Base-by-base conservation (phyloP, 148 eudicot genomes). In the Arbutus unedo region DNA sequence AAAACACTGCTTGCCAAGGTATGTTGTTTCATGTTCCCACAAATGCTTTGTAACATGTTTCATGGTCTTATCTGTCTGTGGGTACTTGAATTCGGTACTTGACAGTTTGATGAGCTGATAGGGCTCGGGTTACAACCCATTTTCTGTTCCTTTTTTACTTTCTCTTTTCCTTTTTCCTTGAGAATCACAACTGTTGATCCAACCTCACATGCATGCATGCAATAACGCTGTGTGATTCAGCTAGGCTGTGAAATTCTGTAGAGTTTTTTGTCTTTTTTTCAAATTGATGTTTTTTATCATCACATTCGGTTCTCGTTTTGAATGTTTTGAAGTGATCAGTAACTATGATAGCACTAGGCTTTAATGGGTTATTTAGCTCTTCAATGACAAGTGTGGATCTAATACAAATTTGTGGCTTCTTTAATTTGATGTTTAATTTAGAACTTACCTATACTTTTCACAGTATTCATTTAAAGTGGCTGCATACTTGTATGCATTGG, bases 1-100 rank as follows among this genome's bases (percentile, higher is more conserved):
- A 96, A 96, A 91, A 96, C 99, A 70, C 88, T 96, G 71, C 95
- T 96, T 70, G 99, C 99, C 60, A 94, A 96, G 97, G 99, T 96
- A 83, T 77, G 85, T 16, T 74, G 56, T 83, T 41, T 9, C 59
- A 7, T 56, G 5, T 49, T 84, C 25, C 51, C 79, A 38, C 45
- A 47, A 82, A 45, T 74, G 78, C 25, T 23, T 79, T 55, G 18
- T n/a, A 18, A 56, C 62, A 54, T 45, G 3, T 54, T 51, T 57
- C 53, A 67, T 50, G 38, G 23, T 77, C 18, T 79, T 47, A 11
- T 70, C 8, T 67, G 54, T 47, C 38, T 45, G 4, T 51, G 47
- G 57, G 3, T 70, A 25, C 71, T 38, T 31, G 66, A 18, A 51
- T n/a, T 70, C 18, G 51, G 3, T 54, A 25, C 54, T 14, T 64